Percentiles rank a stretch among this genome's conserved stretches.
phyloP scores from a whole-genome alignment of 1,284 basidiomycete species.

The Cryptococcus hybrid region DNA sequence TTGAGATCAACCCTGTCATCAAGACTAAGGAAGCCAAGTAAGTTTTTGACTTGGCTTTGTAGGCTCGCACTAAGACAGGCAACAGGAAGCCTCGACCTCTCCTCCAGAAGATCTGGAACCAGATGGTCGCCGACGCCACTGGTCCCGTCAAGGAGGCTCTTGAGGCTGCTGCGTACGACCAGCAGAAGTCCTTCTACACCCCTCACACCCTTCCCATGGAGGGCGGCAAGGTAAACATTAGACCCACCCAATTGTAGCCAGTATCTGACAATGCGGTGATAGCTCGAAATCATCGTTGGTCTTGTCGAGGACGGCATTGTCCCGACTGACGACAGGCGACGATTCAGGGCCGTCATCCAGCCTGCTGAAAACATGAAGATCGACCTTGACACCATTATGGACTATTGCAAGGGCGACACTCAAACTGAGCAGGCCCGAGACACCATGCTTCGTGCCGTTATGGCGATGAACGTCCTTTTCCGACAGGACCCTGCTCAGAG shows the following conservation, averaged over 20 bases:
- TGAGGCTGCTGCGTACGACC: slow-evolving; percentile 36
- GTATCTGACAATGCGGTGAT: too few relatives aligned
- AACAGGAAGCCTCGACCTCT: slow-evolving; percentile 41
- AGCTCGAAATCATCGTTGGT: slow-evolving; percentile 38
- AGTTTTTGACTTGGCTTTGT: slow-evolving; percentile 7
- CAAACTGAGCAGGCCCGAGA: slow-evolving; percentile 36
- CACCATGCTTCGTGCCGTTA: slow-evolving; percentile 34
- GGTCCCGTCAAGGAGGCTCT: slow-evolving; percentile 40
- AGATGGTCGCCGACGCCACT: slow-evolving; percentile 19
- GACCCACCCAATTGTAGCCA: not conserved
- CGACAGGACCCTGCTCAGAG: slow-evolving; percentile 37
- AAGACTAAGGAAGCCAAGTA: slow-evolving; percentile 37
- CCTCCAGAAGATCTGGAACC: slow-evolving; percentile 35
- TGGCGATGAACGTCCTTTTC: slow-evolving; percentile 44
- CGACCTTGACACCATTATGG: slow-evolving; percentile 39
- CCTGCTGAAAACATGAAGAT: slow-evolving; percentile 25
- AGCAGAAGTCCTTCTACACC: slow-evolving; percentile 42
- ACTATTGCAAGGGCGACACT: slow-evolving; percentile 37
- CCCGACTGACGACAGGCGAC: slow-evolving; percentile 31
- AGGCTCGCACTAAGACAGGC: not conserved
- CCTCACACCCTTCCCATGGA: slow-evolving; percentile 26
- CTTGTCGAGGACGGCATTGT: slow-evolving; percentile 40
- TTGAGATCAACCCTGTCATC: slow-evolving; percentile 45
- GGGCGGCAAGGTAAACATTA: slow-evolving; percentile 25
- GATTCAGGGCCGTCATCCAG: slow-evolving; percentile 44